Conservation (phyloP, 192 early-diverging fungal genomes). For the Diversispora epigaea region DNA sequence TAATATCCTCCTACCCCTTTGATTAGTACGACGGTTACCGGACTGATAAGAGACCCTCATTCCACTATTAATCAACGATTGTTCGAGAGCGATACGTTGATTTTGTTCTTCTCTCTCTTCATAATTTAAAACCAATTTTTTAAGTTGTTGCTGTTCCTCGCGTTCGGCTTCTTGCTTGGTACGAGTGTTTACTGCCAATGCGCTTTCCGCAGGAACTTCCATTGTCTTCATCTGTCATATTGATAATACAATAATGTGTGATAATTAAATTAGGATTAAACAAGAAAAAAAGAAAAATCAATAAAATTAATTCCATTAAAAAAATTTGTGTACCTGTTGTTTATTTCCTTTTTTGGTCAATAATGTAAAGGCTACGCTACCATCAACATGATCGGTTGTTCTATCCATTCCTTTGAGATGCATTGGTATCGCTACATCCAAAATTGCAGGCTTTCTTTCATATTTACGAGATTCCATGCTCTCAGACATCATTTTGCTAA, state of each 20-base stretch:
- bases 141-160: slow-evolving; percentile 87
- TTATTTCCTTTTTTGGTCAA: slow-evolving; percentile 85
- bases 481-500: slow-evolving; percentile 88
- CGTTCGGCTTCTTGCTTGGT: slow-evolving; percentile 84
- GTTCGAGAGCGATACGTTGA: slow-evolving; percentile 40
- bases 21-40: slow-evolving; percentile 22
- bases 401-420: slow-evolving; percentile 45
- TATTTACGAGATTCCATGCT: slow-evolving; percentile 79
- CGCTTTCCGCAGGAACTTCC: slow-evolving; percentile 76
- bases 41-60: slow-evolving; percentile 22
- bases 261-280: not conserved
- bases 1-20: slow-evolving; percentile 10
- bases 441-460: slow-evolving; percentile 70
- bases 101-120: slow-evolving; percentile 72
- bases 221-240: slow-evolving; percentile 60
- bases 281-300: not conserved
- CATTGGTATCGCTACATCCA: slow-evolving; percentile 91
- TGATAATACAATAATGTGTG: not conserved
- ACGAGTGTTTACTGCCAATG: slow-evolving; percentile 77
- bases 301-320: too few species aligned
- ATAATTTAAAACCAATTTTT: slow-evolving; percentile 88
- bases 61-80: slow-evolving; percentile 20
- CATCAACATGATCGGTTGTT: slow-evolving; percentile 34
- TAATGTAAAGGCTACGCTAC: slow-evolving; percentile 73
- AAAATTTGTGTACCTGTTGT: slow-evolving; percentile 54